These are phyloP conservation scores for Rhodotorula sp. DNA, from an alignment of 1,284 basidiomycete genomes.

Conservation along the genomic window DNA sequence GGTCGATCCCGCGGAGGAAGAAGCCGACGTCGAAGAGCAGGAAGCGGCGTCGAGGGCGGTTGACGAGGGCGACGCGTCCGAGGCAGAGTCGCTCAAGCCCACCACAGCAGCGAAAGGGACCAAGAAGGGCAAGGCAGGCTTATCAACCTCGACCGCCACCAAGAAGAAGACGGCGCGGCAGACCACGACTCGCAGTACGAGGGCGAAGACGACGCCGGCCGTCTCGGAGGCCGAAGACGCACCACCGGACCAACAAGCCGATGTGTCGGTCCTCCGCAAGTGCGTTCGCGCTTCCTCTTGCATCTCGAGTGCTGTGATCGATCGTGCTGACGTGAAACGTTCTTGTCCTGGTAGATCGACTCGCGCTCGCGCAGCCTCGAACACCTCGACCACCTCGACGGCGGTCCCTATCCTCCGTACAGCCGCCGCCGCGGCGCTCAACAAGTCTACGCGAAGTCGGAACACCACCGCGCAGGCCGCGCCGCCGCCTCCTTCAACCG, in stretches of 20 bases:
- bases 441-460: conserved; percentile 3
- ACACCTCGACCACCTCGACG: background rate
- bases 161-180: background rate
- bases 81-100: background rate
- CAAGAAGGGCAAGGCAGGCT: background rate
- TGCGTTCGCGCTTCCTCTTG: background rate
- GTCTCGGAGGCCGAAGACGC: conserved; percentile 12
- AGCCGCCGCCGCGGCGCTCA: background rate
- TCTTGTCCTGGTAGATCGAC: conserved; percentile 10
- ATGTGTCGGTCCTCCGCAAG: conserved; percentile 11
- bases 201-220: conserved; percentile 20
- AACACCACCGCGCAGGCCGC: background rate
- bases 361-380: conserved; percentile 15
- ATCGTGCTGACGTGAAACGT: background rate
- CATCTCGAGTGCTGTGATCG: no score
- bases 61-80: background rate
- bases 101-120: background rate
- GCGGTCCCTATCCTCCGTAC: background rate
- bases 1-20: background rate
- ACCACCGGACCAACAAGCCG: background rate
- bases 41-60: background rate
- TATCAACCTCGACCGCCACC: background rate
- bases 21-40: background rate
- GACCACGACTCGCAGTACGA: background rate
- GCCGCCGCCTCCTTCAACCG: background rate